Base-by-base conservation (phyloP, 352 stramenopile species). In the Phytophthora lateralis region DNA sequence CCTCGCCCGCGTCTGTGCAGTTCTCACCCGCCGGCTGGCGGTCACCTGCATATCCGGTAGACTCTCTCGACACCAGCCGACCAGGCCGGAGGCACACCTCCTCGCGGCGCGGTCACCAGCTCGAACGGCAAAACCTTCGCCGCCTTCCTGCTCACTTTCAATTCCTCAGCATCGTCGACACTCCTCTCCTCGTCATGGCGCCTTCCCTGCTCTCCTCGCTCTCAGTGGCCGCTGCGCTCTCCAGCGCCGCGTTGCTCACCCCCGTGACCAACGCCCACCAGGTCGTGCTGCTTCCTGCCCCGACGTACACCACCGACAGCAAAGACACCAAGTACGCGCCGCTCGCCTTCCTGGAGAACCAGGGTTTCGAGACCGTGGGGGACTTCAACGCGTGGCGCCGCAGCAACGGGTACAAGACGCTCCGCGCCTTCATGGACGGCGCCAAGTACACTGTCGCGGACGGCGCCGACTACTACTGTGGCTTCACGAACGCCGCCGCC, bases 261-360 rank as follows among this genome's bases (percentile, higher is more conserved):
- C 34, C 71, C 2, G 63, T 55, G 17, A 48, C 63, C 4, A 55
- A 76, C 17, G 74, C 71, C 4, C 74, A 82, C 55, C 69, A 78
- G 42, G 69, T 74, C 49, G 71, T 82, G 38, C 69, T 78, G 27
- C 60, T 80, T 8, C 74, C 74, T 11, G 55, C 63, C 8, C 74
- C 74, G 38, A 82, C 71, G 27, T 82, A 71, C 56, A 82, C 55
- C 4, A 71, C 75, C 18, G 56, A 69, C 29, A 55, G 66, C 42
- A 62, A 66, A 27, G 66, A 54, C 47, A 73, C 71, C 48, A 72
- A 76, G 68, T 78, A 78, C 58, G 71, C 74, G 4, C 77, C 75
- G 9, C 55, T 81, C 38, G 73, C 73, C 27, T 82, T 82, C 66
- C 66, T 85, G 4, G 78, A 85, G 57, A 69, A 72, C 57, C 75